These are phyloP conservation scores for Chrysochromulina tobinii DNA, from an alignment of 78 protist species.

Conservation along the genomic window DNA sequence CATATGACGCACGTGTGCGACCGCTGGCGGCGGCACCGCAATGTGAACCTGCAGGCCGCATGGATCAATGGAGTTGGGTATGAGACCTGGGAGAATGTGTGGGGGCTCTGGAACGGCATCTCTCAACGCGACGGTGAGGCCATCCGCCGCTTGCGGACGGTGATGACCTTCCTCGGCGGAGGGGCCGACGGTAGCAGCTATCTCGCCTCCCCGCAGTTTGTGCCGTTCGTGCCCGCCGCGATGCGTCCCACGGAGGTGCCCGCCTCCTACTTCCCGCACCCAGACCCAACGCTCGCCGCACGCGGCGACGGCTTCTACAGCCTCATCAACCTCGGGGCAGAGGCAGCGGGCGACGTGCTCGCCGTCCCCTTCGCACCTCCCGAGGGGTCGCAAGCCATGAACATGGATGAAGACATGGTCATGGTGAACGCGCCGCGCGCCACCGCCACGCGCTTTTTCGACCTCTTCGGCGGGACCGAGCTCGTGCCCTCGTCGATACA, in stretches of 20 bases:
- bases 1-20: conserved; percentile 40
- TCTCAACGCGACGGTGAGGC: conserved; percentile 35
- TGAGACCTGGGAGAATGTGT: conserved; percentile 52
- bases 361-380: too few relatives aligned
- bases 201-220: neutral
- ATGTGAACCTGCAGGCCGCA: conserved; percentile 35
- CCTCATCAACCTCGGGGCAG: too few relatives aligned
- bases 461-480: neutral
- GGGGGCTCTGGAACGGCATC: conserved; percentile 54
- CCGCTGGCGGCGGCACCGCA: conserved; percentile 11
- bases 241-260: neutral
- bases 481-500: neutral
- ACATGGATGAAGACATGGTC: too few relatives aligned
- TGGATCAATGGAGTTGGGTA: conserved; percentile 40
- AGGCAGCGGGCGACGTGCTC: too few relatives aligned
- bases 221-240: neutral
- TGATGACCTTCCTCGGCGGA: conserved; percentile 33
- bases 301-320: neutral
- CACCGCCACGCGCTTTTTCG: neutral
- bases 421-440: too few relatives aligned
- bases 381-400: too few relatives aligned
- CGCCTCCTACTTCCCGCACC: too few relatives aligned
- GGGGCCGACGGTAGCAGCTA: neutral
- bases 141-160: neutral
- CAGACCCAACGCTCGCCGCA: too few relatives aligned